Percentiles rank a stretch among this genome's conserved stretches.
Conservation (phyloP, 2,329 filamentous ascomycete species). For the Ceratocystis eucalypticola region DNA sequence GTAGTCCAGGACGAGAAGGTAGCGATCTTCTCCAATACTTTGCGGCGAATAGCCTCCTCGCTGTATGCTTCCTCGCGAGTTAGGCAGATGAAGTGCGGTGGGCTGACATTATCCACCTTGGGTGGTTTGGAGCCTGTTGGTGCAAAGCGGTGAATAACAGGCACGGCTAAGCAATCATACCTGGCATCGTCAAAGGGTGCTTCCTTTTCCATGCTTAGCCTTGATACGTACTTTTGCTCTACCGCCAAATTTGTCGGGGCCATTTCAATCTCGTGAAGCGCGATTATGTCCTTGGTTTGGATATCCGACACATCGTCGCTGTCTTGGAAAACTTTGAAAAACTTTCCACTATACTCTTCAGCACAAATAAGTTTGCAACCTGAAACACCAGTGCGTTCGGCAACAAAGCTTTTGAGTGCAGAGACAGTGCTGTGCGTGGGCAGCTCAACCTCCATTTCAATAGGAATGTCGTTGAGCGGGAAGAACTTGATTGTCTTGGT, state of each 20-base stretch:
- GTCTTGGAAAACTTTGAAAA: constrained; percentile 79
- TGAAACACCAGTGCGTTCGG: constrained; percentile 52
- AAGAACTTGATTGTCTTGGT: constrained; percentile 60
- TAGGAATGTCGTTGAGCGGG: constrained; percentile 56
- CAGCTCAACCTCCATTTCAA: constrained; percentile 64
- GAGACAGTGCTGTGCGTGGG: constrained; percentile 62
- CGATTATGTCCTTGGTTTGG: constrained; percentile 46
- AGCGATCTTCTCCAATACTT: constrained; percentile 62
- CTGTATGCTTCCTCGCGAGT: constrained; percentile 54
- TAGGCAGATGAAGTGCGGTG: constrained; percentile 61
- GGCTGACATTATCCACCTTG: constrained; percentile 26
- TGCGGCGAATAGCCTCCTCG: constrained; percentile 62
- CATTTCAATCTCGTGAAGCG: constrained; percentile 64
- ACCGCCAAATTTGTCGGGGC: constrained; percentile 62
- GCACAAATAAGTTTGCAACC: constrained; percentile 57
- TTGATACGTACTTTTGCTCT: constrained; percentile 31
- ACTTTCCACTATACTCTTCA: constrained; percentile 70
- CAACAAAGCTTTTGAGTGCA: constrained; percentile 54
- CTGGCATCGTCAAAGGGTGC: constrained; percentile 45
- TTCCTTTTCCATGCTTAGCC: constrained; percentile 35
- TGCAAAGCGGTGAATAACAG: constrained; percentile 50
- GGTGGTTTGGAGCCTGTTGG: constrained; percentile 24
- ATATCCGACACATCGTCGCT: constrained; percentile 57
- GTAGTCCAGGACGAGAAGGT: constrained; percentile 61
- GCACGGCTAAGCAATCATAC: constrained; percentile 55